Base-by-base conservation (phyloP, 2,329 filamentous ascomycete species). In the Cordyceps javanica region DNA sequence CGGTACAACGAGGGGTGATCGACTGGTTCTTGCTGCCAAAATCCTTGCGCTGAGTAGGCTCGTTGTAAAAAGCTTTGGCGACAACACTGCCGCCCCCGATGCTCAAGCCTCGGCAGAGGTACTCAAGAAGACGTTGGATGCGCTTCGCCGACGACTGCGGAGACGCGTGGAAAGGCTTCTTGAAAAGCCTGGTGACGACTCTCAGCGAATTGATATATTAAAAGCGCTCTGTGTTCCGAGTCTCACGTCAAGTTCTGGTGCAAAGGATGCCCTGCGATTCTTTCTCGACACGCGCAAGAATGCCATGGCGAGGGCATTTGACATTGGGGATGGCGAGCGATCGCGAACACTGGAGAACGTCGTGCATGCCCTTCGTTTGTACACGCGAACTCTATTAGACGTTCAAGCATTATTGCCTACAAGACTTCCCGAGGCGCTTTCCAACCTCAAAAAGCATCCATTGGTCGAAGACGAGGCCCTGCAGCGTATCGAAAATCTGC, bases 151-250 rank as follows among this genome's bases (percentile, higher is more conserved):
- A 52, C 85, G 83, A 62, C 74, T 96, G 2, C 70, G 89, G 39
- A 78, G 81, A 52, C 82, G 83, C 16, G 83, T 96, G 25, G 84
- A 92, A 54, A 87, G 83, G 62, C 77, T 90, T 5, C 70, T 95
- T 55, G 80, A 82, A 62, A 82, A 80, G 49, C 81, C 86, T 26
- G 80, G 86, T 79, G 70, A 79, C 65, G 60, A 75, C 66, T 60
- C 70, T 60, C 63, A 78, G 63, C 65, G 78, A 59, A 66, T 77
- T 60, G 77, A 82, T 23, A 78, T 94, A 16, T 75, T 93, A 13
- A 87, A 90, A 64, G 85, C 87, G 0, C 78, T 97, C 63, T 89
- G 86, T 57, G 91, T 92, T 0, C 92, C 91, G 69, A 91, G 90
- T 60, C 77, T 97, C 52, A 84, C 86, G 1, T 91, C 88, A 3